Evolutionary conservation across 805 yeast genomes (phyloP).

Genomic region (Wickerhamiella alocasiicola): DNA sequence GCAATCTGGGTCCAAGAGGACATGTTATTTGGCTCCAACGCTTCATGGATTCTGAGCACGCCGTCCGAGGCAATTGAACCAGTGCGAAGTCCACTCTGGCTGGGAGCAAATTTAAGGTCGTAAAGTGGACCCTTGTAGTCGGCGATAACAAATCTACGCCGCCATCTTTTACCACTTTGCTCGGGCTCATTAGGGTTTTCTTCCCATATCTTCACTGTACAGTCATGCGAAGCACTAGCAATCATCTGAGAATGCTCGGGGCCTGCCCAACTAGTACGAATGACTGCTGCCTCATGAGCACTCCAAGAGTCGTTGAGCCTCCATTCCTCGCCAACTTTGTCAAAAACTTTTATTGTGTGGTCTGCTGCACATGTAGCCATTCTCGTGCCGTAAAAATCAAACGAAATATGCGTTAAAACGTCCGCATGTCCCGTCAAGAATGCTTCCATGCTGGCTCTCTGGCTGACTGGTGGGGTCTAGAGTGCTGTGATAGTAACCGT

Average conservation of each 20-base stretch:
- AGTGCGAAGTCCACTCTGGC: slow-evolving; percentile 64
- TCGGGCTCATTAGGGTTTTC: slow-evolving; percentile 68
- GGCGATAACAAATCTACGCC: slow-evolving; percentile 56
- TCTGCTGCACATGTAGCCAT: slow-evolving; percentile 93
- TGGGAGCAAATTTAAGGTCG: slow-evolving; percentile 81
- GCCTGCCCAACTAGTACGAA: slow-evolving; percentile 79
- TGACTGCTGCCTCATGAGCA: slow-evolving; percentile 85
- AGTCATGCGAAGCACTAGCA: slow-evolving; percentile 81
- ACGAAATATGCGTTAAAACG: slow-evolving; percentile 76
- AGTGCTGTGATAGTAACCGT: background rate
- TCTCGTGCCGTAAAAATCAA: slow-evolving; percentile 80
- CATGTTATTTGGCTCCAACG: slow-evolving; percentile 79
- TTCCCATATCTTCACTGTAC: slow-evolving; percentile 83
- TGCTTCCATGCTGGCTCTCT: slow-evolving; percentile 60
- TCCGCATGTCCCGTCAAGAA: slow-evolving; percentile 89
- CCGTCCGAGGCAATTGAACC: slow-evolving; percentile 90
- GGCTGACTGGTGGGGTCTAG: background rate
- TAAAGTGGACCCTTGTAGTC: slow-evolving; percentile 84
- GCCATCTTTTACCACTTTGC: slow-evolving; percentile 79
- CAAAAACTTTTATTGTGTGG: slow-evolving; percentile 84
- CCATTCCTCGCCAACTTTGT: slow-evolving; percentile 58
- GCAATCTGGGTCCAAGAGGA: slow-evolving; percentile 67
- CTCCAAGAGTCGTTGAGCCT: slow-evolving; percentile 79
- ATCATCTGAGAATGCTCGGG: slow-evolving; percentile 85
- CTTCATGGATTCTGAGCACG: slow-evolving; percentile 69